Conservation (phyloP, 129 eudicot genomes). For the Ambrosia trifida region DNA sequence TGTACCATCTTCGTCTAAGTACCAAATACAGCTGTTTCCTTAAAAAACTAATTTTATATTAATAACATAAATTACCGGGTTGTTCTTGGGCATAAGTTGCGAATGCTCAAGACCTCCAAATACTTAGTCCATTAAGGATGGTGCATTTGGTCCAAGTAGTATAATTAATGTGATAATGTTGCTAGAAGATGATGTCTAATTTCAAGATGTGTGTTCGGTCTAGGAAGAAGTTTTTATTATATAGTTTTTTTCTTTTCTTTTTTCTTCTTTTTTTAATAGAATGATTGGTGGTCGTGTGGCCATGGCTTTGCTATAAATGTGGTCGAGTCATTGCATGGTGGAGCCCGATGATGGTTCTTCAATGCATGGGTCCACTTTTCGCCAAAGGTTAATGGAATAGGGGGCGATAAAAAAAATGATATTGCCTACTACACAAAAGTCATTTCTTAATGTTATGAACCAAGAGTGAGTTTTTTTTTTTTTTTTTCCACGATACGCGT, state of each 20-base stretch:
- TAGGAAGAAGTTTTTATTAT: neutral
- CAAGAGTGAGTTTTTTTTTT: no score
- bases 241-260: neutral
- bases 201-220: neutral
- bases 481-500: no score
- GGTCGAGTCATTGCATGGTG: neutral
- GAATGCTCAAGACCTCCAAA: no score
- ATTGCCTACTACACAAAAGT: no score
- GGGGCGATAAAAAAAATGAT: neutral
- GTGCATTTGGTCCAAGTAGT: slow-evolving; percentile 6
- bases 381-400: neutral
- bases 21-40: no score
- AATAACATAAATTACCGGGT: no score
- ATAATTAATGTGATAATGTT: neutral
- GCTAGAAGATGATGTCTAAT: slow-evolving; percentile 8
- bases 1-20: no score
- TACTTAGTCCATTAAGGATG: neutral
- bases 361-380: neutral
- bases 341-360: neutral
- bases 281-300: neutral
- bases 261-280: neutral
- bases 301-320: neutral
- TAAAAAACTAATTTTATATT: no score
- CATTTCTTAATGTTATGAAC: no score
- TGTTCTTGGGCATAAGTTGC: no score